Evolutionary conservation across 2,329 filamentous ascomycete species (phyloP), one percentile per base, ranked within the genome.

Genomic region (Lizonia empirigonia): DNA sequence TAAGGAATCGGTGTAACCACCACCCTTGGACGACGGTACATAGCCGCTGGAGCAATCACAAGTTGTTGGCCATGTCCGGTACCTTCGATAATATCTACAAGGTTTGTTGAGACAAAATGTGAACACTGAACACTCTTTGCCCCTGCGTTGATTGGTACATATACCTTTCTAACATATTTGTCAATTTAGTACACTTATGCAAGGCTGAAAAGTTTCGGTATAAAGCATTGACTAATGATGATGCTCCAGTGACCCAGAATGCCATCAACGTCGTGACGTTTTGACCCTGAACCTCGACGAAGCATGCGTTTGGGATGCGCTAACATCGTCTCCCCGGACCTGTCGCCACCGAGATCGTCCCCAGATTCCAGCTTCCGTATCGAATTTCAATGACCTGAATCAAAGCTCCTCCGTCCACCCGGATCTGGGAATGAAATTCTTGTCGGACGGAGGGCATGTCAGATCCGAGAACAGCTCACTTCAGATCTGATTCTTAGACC

Each of bases 401-500:
- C 19, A 33, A 8, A 24, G 27, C 19, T 33, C 32, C 19, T 20
- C 34, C 42, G 26, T 18, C 12, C 5, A 18, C 8, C 34, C 27
- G 20, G 33, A 39, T 13, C 35, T 26, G 12, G 35, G 20, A 18
- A 20, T 46, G 19, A 26, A 38, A n/a, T 38, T 32, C 4, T 2
- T n/a, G 5, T 38, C 34, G 24, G 38, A 38, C 4, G 19, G 26
- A 1, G 34, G 24, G 26, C 32, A 33, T 10, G 26, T 38, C 19
- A 46, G 10, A 5, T n/a, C 34, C 9, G 22, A 4, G 13, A 51
- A 48, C 19, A 48, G 10, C 9, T 34, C 38, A 9, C 48, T 48
- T 22, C 48, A 47, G 34, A 51, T 51, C 34, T 55, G 47, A 19
- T 38, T 48, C 48, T 44, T 20, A 13, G 34, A 41, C 23, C 48